Conservation (phyloP, 2,329 filamentous ascomycete species). For the Alternaria sp. region DNA sequence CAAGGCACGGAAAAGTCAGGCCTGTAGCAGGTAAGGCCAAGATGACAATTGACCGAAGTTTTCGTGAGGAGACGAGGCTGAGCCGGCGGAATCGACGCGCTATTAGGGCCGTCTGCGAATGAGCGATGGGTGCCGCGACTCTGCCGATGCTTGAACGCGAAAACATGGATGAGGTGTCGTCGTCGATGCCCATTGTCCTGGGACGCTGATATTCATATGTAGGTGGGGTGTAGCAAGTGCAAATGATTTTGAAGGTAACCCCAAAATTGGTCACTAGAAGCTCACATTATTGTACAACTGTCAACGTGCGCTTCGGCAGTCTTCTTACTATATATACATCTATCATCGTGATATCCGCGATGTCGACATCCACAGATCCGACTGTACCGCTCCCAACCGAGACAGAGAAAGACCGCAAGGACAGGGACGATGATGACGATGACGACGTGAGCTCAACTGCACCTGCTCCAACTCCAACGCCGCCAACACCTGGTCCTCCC, state of each 20-base stretch:
- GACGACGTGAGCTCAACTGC: conserved; percentile 12
- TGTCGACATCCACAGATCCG: conserved; percentile 17
- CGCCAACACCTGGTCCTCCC: not conserved
- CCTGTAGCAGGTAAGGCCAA: not conserved
- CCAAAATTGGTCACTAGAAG: not conserved
- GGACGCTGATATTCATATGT: not conserved
- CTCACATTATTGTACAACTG: not conserved
- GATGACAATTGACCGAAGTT: not conserved
- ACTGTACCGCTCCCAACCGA: conserved; percentile 14
- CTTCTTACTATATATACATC: not conserved
- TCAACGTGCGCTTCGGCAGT: not conserved
- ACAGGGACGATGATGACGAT: conserved; percentile 17
- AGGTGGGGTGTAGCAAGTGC: not conserved
- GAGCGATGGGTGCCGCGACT: conserved; percentile 1
- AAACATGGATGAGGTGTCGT: not conserved
- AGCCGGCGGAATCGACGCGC: conserved; percentile 5
- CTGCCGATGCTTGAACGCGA: conserved; percentile 4
- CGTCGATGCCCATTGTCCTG: not conserved
- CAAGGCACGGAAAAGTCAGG: not conserved
- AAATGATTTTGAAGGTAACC: not conserved
- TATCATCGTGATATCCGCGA: not conserved
- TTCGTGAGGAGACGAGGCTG: not conserved
- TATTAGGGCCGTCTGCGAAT: conserved; percentile 2
- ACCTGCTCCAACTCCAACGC: not conserved
- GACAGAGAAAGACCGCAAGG: conserved; percentile 2